phyloP scores from a whole-genome alignment of 2,329 filamentous ascomycete species.

The Aspergillus cejpii region DNA sequence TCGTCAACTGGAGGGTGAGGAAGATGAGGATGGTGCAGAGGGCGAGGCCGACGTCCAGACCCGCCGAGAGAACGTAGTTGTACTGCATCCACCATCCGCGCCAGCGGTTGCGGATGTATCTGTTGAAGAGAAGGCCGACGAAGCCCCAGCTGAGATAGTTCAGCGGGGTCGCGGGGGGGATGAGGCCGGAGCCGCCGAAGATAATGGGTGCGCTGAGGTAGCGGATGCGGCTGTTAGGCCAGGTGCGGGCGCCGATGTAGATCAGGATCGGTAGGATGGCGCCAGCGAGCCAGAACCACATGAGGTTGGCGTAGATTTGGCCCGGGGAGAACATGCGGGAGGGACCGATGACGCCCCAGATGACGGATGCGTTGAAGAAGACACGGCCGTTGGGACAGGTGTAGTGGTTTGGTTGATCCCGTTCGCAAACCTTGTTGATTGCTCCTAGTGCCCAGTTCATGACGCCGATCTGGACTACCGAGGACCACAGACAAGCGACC shows the following conservation, averaged over 20 bases:
- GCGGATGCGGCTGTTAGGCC: slow-evolving; percentile 55
- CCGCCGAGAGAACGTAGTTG: slow-evolving; percentile 69
- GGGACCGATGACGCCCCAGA: slow-evolving; percentile 69
- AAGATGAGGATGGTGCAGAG: slow-evolving; percentile 64
- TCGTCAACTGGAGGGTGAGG: slow-evolving; percentile 58
- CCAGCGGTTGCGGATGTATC: slow-evolving; percentile 57
- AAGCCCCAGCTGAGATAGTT: slow-evolving; percentile 66
- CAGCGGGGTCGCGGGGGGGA: slow-evolving; percentile 64
- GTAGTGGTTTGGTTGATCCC: slow-evolving; percentile 53
- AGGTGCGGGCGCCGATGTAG: slow-evolving; percentile 55
- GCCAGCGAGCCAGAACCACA: slow-evolving; percentile 67
- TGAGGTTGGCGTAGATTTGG: slow-evolving; percentile 57
- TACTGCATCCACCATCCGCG: slow-evolving; percentile 71
- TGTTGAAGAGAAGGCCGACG: slow-evolving; percentile 63
- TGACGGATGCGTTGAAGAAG: slow-evolving; percentile 63
- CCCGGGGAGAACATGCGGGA: slow-evolving; percentile 60
- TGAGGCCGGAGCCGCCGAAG: slow-evolving; percentile 56
- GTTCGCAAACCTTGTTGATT: slow-evolving; percentile 60
- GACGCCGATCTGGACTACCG: slow-evolving; percentile 44
- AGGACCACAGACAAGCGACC: slow-evolving; percentile 46
- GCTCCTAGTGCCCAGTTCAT: slow-evolving; percentile 44
- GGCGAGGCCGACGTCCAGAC: slow-evolving; percentile 61
- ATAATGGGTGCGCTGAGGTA: slow-evolving; percentile 64
- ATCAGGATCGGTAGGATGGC: slow-evolving; percentile 57
- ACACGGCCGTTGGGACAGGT: slow-evolving; percentile 53